Conservation (phyloP, 2,329 filamentous ascomycete genomes). For the Aspergillus sp. region DNA sequence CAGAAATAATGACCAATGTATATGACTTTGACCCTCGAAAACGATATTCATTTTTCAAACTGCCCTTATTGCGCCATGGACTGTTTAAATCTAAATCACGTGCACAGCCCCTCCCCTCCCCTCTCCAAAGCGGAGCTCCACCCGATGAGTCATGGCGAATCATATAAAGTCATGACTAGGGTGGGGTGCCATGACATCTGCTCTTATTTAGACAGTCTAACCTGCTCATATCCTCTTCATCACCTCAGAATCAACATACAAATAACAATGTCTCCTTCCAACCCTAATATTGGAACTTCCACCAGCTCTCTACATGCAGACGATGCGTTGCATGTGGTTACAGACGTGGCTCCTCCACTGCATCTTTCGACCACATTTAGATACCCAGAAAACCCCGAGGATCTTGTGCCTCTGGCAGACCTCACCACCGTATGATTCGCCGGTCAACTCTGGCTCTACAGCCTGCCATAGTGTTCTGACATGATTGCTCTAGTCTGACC, state of each 20-base stretch:
- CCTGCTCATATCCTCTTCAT: not conserved
- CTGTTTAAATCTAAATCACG: no score
- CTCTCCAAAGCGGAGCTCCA: not conserved
- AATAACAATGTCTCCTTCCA: slow-evolving; percentile 19
- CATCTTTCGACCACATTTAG: slow-evolving; percentile 91
- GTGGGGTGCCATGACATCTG: no score
- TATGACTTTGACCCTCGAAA: no score
- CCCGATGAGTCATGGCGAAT: no score
- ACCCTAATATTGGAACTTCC: slow-evolving; percentile 42
- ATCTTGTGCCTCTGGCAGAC: slow-evolving; percentile 52
- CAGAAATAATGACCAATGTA: no score
- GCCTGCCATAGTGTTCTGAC: not conserved
- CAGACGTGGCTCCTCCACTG: slow-evolving; percentile 81
- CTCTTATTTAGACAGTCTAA: no score
- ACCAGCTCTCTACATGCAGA: slow-evolving; percentile 79
- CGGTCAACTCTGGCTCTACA: not conserved
- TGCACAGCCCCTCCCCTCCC: not conserved
- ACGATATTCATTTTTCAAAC: no score
- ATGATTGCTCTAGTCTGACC: slow-evolving; percentile 13
- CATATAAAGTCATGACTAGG: no score
- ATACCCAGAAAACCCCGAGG: slow-evolving; percentile 66
- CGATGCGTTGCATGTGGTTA: slow-evolving; percentile 66
- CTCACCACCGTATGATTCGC: slow-evolving; percentile 47
- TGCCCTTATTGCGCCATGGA: no score
- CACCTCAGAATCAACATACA: not conserved